These are phyloP conservation scores for Aspergillus baeticus DNA, from an alignment of 495 filamentous ascomycete genomes.

Conservation along the genomic window DNA sequence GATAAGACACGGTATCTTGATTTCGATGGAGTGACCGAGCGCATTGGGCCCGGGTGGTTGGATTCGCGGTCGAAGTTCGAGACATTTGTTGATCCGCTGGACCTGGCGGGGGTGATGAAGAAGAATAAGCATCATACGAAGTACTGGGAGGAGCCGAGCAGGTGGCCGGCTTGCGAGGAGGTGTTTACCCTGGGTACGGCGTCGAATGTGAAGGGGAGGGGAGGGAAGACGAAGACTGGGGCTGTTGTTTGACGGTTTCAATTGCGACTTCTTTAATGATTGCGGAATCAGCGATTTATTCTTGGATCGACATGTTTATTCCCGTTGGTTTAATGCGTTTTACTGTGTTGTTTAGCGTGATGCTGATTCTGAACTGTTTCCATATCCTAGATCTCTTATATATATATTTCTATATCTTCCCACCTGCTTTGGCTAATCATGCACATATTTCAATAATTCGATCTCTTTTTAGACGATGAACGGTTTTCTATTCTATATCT, in stretches of 20 bases:
- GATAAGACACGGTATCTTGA: constrained; percentile 33
- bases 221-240: background rate
- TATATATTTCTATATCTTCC: constrained; percentile 47
- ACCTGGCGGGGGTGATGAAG: constrained; percentile 27
- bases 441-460: no score
- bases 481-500: no score
- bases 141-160: constrained; percentile 30
- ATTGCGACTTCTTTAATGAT: no score
- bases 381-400: no score
- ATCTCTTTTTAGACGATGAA: no score
- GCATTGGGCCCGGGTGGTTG: constrained; percentile 40
- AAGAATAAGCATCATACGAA: constrained; percentile 29
- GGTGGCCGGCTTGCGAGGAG: constrained; percentile 30
- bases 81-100: constrained; percentile 37
- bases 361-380: no score
- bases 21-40: constrained; percentile 32
- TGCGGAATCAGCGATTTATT: no score
- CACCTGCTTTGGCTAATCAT: constrained; percentile 58
- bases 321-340: no score
- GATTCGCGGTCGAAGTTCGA: constrained; percentile 29
- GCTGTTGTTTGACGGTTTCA: background rate
- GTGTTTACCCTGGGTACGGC: constrained; percentile 31
- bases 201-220: constrained; percentile 5
- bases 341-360: no score
- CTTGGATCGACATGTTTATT: no score